A percentile compares a stretch with the other conserved stretches of the same genome.
phyloP scores from a whole-genome alignment of 2,329 filamentous ascomycete species.

The Calonectria ilicicola region DNA sequence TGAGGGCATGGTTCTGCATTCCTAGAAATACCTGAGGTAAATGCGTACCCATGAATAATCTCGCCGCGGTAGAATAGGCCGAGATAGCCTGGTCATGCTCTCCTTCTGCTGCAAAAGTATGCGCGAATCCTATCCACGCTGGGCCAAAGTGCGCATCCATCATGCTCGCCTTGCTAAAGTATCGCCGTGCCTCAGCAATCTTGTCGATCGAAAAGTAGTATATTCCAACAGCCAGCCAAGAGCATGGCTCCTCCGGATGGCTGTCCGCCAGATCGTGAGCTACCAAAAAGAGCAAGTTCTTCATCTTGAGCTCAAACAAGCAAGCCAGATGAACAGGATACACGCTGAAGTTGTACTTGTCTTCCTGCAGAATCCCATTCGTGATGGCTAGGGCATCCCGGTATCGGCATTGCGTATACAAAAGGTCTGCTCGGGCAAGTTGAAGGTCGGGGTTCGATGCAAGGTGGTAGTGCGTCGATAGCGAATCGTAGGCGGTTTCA shows the following conservation, averaged over 20 bases:
- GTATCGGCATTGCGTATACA: conserved; percentile 96
- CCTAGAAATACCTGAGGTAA: conserved; percentile 95
- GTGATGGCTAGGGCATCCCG: conserved; percentile 88
- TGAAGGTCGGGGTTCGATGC: conserved; percentile 89
- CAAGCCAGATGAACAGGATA: conserved; percentile 94
- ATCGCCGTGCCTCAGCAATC: conserved; percentile 92
- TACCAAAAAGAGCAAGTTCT: conserved; percentile 90
- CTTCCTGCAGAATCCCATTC: conserved; percentile 81
- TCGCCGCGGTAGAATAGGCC: conserved; percentile 94
- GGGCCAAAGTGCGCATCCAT: conserved; percentile 98
- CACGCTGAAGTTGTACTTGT: conserved; percentile 89
- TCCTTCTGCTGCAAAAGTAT: conserved; percentile 96
- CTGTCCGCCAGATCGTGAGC: conserved; percentile 93
- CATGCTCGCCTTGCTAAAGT: conserved; percentile 97
- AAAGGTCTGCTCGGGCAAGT: conserved; percentile 87
- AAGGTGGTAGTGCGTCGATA: conserved; percentile 94
- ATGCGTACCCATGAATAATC: conserved; percentile 96
- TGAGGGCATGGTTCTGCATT: conserved; percentile 97
- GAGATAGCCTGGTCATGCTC: conserved; percentile 99
- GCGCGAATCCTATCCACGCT: conserved; percentile 98
- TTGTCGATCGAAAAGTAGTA: conserved; percentile 93
- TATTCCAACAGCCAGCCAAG: conserved; percentile 93
- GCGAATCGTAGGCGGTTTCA: conserved; percentile 85
- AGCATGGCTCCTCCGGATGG: conserved; percentile 89
- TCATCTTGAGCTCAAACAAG: conserved; percentile 87